Evolutionary conservation across 352 stramenopile species (phyloP), one percentile per base, ranked within the genome.

Genomic region (Pilasporangium apinafurcum): DNA sequence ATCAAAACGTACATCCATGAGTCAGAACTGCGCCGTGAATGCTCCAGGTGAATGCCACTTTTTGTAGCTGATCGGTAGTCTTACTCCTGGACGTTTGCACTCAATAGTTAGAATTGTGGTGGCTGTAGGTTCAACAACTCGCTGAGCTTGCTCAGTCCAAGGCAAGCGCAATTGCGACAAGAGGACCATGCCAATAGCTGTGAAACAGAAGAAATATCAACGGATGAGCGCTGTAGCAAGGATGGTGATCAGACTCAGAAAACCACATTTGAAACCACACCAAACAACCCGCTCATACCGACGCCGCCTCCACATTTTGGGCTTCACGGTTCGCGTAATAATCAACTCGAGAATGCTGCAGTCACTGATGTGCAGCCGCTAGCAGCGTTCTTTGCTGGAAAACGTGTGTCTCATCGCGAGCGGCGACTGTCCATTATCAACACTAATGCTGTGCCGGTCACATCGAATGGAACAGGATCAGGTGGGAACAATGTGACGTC

Each of bases 1-100:
- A 75, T 77, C 62, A 80, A 75, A 48, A 59, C 34, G 49, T 77
- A 75, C 37, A 54, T 78, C 32, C 68, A 70, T 35, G 62, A 74
- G 24, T 51, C 65, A 0, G 68, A 80, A 21, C 48, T 58, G 39
- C 65, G 68, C 9, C 56, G 54, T 17, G 46, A 64, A 26, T 47
- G 51, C 9, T 72, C 56, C 29, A 58, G 54, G 65, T 81, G 43
- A 26, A 56, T 44, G 9, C 29, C 4, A 31, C 16, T 2, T 21
- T 14, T 25, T 48, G 29, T 34, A 26, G 16, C 36, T 36, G 26
- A 5, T 20, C 16, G n/a, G 18, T 16, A 37, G 9, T n/a, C 13
- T 31, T 44, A 13, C 13, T 31, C 29, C 24, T 12, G 5, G 16
- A 56, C 35, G 9, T 51, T 51, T 55, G 59, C 38, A 38, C 48